These are phyloP conservation scores for Lentinula raphanica DNA, from an alignment of 768 basidiomycete species.

Conservation along the genomic window DNA sequence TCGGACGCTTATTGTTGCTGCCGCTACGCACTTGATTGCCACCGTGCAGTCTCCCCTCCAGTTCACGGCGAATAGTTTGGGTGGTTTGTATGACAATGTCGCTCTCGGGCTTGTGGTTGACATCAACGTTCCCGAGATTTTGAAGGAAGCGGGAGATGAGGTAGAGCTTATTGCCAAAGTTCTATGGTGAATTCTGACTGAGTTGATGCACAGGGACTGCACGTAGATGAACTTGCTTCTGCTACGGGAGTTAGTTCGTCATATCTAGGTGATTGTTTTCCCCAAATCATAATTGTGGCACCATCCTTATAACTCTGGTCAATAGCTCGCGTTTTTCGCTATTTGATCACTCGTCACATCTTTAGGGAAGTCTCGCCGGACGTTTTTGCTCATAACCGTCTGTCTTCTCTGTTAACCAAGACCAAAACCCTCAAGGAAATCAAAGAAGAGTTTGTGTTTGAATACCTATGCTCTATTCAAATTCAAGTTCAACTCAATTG, in stretches of 20 bases:
- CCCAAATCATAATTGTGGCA: neutral
- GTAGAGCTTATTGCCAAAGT: neutral
- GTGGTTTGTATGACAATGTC: slow-evolving; percentile 14
- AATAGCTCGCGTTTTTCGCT: slow-evolving; percentile 28
- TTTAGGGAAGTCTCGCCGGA: slow-evolving; percentile 29
- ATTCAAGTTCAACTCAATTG: neutral
- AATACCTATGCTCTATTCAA: neutral
- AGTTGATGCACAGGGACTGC: slow-evolving; percentile 20
- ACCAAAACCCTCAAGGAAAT: slow-evolving; percentile 22
- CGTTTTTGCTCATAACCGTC: slow-evolving; percentile 30
- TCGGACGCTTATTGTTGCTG: slow-evolving; percentile 1
- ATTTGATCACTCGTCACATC: slow-evolving; percentile 30
- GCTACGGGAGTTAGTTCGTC: slow-evolving; percentile 21
- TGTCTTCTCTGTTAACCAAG: slow-evolving; percentile 27
- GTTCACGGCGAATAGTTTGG: slow-evolving; percentile 8
- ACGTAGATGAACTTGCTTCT: slow-evolving; percentile 29
- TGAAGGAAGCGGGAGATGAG: slow-evolving; percentile 26
- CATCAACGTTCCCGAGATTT: slow-evolving; percentile 28
- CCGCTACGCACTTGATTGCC: slow-evolving; percentile 16
- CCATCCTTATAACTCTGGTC: too few relatives aligned
- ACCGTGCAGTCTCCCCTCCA: slow-evolving; percentile 15
- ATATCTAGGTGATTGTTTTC: slow-evolving; percentile 23
- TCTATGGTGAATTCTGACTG: neutral
- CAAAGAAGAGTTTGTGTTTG: slow-evolving; percentile 19
- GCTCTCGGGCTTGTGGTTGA: slow-evolving; percentile 21